These are phyloP conservation scores for Steccherinum ochraceum DNA, from an alignment of 768 basidiomycete genomes.

Conservation along the genomic window DNA sequence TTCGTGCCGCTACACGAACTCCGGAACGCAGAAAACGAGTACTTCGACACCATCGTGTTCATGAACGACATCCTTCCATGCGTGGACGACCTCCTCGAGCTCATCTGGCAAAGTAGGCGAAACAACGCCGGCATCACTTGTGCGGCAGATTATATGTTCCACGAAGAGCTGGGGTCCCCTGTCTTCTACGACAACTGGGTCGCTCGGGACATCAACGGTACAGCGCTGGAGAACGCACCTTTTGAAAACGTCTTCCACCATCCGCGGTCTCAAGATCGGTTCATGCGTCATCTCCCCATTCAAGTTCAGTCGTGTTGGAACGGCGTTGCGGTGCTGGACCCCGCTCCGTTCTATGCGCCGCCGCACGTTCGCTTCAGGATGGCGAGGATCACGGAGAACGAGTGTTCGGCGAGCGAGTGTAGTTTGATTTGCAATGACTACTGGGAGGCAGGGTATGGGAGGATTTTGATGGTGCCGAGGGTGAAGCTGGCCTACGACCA, in stretches of 20 bases:
- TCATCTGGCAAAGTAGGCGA: slow-evolving; percentile 88
- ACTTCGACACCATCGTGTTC: slow-evolving; percentile 95
- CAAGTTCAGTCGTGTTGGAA: slow-evolving; percentile 99
- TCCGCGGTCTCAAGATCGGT: slow-evolving; percentile 63
- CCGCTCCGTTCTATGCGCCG: slow-evolving; percentile 89
- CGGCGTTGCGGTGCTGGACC: slow-evolving; percentile 92
- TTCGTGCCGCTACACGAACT: slow-evolving; percentile 94
- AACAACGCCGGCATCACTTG: slow-evolving; percentile 99
- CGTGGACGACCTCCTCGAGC: slow-evolving; percentile 94
- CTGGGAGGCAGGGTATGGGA: slow-evolving; percentile 92
- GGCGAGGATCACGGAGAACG: slow-evolving; percentile 81
- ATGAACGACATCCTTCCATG: slow-evolving; percentile 99
- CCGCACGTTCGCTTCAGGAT: slow-evolving; percentile 94
- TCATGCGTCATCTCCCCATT: slow-evolving; percentile 87
- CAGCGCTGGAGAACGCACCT: slow-evolving; percentile 95
- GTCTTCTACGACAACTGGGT: slow-evolving; percentile 99
- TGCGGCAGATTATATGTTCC: slow-evolving; percentile 99
- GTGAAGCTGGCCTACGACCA: slow-evolving; percentile 95
- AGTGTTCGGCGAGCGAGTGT: slow-evolving; percentile 95
- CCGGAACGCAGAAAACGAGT: slow-evolving; percentile 85
- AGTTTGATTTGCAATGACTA: slow-evolving; percentile 98
- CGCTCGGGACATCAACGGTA: slow-evolving; percentile 96
- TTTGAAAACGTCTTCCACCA: slow-evolving; percentile 95
- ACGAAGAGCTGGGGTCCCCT: slow-evolving; percentile 86
- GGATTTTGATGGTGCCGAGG: slow-evolving; percentile 96